Conservation (phyloP, 371 early-diverging fungal species). For the Capniomyces stellatus region DNA sequence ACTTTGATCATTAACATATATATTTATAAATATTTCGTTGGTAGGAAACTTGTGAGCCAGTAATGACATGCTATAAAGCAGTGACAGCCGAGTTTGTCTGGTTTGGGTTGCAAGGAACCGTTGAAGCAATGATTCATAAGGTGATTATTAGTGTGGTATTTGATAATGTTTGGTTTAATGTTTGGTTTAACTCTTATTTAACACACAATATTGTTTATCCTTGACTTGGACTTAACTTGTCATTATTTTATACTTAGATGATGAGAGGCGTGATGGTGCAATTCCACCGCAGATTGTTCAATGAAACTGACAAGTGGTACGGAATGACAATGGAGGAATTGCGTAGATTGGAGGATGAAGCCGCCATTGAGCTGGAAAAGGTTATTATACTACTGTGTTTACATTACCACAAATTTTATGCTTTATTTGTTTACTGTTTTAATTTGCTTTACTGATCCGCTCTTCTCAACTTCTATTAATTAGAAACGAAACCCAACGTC, state of each 20-base stretch:
- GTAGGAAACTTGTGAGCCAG: constrained; percentile 35
- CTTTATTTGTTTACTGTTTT: no score
- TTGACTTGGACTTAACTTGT: not conserved
- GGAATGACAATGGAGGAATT: constrained; percentile 51
- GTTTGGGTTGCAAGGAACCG: constrained; percentile 43
- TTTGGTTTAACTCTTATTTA: no score
- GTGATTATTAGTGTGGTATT: no score
- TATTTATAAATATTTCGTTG: not conserved
- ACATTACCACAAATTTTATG: no score
- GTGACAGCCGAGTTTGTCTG: constrained; percentile 55
- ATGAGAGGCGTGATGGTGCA: constrained; percentile 27
- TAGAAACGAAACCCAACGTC: no score
- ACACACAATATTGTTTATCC: no score
- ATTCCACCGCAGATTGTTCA: constrained; percentile 45
- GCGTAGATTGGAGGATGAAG: constrained; percentile 38
- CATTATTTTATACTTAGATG: constrained; percentile 1
- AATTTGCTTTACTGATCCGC: no score
- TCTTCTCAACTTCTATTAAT: no score
- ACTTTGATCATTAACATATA: no score
- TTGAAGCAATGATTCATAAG: constrained; percentile 34
- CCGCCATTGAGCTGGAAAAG: constrained; percentile 33
- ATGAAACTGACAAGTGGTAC: constrained; percentile 51
- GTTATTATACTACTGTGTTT: no score
- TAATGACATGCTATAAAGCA: constrained; percentile 62
- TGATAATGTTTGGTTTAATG: no score